Evolutionary conservation across 805 yeast species (phyloP).

Genomic region (Metschnikowia drakensbergensis): DNA sequence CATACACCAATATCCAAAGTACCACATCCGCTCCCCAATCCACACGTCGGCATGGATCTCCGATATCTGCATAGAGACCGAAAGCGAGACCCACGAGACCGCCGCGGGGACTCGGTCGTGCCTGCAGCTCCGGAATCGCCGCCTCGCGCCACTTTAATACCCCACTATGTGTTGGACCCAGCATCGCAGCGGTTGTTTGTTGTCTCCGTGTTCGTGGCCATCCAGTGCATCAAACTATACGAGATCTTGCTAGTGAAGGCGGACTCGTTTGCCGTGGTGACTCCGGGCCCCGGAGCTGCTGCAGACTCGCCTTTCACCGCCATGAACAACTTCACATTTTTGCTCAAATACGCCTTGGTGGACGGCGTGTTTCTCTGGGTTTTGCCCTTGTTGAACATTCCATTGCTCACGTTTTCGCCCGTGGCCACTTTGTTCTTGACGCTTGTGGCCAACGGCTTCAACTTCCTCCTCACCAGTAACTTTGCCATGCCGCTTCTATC

Average conservation of each 20-base stretch:
- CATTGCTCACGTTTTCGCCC: constrained; percentile 65
- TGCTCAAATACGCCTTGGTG: constrained; percentile 64
- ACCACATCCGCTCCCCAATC: not conserved
- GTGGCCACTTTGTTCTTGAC: constrained; percentile 50
- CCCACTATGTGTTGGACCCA: constrained; percentile 61
- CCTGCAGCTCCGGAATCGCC: not conserved
- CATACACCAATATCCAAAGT: not conserved
- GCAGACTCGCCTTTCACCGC: constrained; percentile 23
- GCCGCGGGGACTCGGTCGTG: constrained; percentile 1
- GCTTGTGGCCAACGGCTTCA: constrained; percentile 41
- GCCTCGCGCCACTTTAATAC: constrained; percentile 41
- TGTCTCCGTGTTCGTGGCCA: constrained; percentile 58
- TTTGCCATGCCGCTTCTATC: constrained; percentile 46
- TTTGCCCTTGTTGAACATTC: constrained; percentile 73
- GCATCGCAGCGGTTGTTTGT: constrained; percentile 73
- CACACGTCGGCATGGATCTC: constrained; percentile 1
- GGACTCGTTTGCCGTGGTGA: constrained; percentile 19
- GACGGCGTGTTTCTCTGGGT: constrained; percentile 70
- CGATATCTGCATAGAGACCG: constrained; percentile 4
- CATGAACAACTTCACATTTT: constrained; percentile 52
- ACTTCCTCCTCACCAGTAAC: constrained; percentile 53
- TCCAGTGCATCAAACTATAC: constrained; percentile 85
- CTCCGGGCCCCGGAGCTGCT: not conserved
- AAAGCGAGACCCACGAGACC: not conserved
- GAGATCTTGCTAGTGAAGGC: constrained; percentile 61